These are phyloP conservation scores for Amanita subjunquillea DNA, from an alignment of 768 basidiomycete species.

Conservation along the genomic window DNA sequence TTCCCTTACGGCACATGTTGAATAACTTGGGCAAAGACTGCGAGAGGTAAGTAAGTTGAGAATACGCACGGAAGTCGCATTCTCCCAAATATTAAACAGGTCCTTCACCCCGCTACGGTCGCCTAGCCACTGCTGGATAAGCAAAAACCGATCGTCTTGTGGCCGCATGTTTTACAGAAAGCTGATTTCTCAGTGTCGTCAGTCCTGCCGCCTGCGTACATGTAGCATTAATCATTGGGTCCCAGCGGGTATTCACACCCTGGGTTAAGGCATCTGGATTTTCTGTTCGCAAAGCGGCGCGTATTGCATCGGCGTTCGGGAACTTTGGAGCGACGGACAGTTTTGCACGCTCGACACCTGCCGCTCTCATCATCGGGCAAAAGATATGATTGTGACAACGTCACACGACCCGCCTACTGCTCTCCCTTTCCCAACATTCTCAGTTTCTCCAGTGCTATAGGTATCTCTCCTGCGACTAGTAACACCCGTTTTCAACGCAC, in stretches of 20 bases:
- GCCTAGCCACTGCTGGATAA: slow-evolving; percentile 57
- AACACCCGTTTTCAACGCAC: no score
- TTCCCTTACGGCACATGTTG: slow-evolving; percentile 57
- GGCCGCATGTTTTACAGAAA: slow-evolving; percentile 40
- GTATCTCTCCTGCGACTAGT: no score
- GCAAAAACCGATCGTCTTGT: slow-evolving; percentile 48
- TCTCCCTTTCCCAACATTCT: no score
- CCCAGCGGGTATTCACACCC: slow-evolving; percentile 12
- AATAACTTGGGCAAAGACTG: slow-evolving; percentile 61
- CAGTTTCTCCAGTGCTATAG: no score
- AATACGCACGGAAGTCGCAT: slow-evolving; percentile 33
- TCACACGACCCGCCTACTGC: no score
- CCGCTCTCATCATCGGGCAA: no score
- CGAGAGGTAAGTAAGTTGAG: slow-evolving; percentile 3
- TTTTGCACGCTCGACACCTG: not conserved
- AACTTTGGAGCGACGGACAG: slow-evolving; percentile 9
- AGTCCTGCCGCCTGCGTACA: not conserved
- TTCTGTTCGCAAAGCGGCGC: slow-evolving; percentile 19
- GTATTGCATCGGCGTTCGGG: slow-evolving; percentile 21
- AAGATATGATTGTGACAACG: no score
- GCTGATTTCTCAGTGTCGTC: slow-evolving; percentile 42
- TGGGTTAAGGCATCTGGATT: slow-evolving; percentile 20
- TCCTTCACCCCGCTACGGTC: slow-evolving; percentile 44
- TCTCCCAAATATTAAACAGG: slow-evolving; percentile 56
- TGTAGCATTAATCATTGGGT: not conserved